A percentile compares a stretch with the other conserved stretches of the same genome.
These are phyloP conservation scores for Aspergillus texensis DNA, from an alignment of 2,329 filamentous ascomycete genomes.

Conservation along the genomic window DNA sequence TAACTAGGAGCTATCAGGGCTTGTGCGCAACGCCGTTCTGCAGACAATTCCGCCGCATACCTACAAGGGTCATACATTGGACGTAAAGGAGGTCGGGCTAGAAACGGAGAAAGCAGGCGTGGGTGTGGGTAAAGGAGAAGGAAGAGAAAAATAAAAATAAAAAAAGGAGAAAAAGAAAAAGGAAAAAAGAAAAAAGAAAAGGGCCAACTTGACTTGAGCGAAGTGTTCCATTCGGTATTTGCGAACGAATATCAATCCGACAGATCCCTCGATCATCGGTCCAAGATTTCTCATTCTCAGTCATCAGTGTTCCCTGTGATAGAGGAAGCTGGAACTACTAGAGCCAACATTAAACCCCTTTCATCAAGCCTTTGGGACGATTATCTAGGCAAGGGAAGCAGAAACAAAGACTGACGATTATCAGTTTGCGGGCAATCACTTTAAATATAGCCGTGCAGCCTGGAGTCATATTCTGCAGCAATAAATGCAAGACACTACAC, in stretches of 20 bases:
- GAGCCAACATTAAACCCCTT: background rate
- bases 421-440: conserved; percentile 4
- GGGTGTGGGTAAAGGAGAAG: conserved; percentile 13
- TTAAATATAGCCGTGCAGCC: conserved; percentile 22
- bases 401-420: background rate
- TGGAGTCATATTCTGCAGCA: conserved; percentile 19
- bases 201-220: conserved; percentile 19
- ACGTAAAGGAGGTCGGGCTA: conserved; percentile 27
- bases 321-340: background rate
- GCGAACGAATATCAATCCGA: conserved; percentile 30
- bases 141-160: background rate
- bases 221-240: conserved; percentile 20
- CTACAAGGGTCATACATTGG: conserved; percentile 26
- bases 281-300: conserved; percentile 5
- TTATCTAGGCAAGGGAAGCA: background rate
- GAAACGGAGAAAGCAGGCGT: conserved; percentile 24
- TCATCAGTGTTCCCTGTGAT: background rate
- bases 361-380: background rate
- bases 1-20: conserved; percentile 24
- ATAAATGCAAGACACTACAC: conserved; percentile 24
- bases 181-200: conserved; percentile 5
- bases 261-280: conserved; percentile 20
- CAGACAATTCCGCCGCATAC: conserved; percentile 30
- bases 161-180: background rate
- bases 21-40: conserved; percentile 26